Evolutionary conservation across 2,329 filamentous ascomycete species (phyloP), one percentile per base, ranked within the genome.

Genomic region (Penicillium psychrosexuale): DNA sequence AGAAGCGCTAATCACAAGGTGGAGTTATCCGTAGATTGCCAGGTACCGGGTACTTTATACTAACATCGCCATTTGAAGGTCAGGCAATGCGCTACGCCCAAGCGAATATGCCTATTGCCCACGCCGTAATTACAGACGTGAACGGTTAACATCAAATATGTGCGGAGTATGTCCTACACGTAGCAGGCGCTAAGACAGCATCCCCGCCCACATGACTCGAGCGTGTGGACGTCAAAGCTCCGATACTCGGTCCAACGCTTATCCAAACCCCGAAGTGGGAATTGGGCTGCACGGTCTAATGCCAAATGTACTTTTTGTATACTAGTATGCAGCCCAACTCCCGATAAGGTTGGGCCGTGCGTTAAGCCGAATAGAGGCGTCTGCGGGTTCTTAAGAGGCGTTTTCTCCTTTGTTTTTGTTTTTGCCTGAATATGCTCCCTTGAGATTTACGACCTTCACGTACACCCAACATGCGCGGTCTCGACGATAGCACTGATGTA

Each of bases 401-500:
- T 50, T 22, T 45, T n/a, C 31, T 28, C 30, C 28, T 27, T 40
- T 30, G 19, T 8, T 28, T 27, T 11, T 31, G 7, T 0, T 40
- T n/a, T 12, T 12, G 11, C 12, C n/a, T 17, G 8, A 15, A 38
- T 28, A 13, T 37, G 11, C 15, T 43, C 19, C 12, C 7, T 45
- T 24, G 28, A 28, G 9, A 13, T 33, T 24, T 22, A 22, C 8
- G 9, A 19, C 5, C 8, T 19, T 15, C 13, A 3, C 9, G 8
- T n/a, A 40, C 15, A 34, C 11, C 9, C 40, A 62, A 53, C 3
- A 70, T 70, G 67, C 67, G 62, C 8, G 63, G 68, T 27, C 63
- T 70, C 15, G 66, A 67, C 27, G 67, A 64, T 33, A 66, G 62
- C 44, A 61, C 69, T 40, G 49, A 72, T 51, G 47, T 64, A 44